Conservation (phyloP, 306 rosid species). For the Dryas octopetala region DNA sequence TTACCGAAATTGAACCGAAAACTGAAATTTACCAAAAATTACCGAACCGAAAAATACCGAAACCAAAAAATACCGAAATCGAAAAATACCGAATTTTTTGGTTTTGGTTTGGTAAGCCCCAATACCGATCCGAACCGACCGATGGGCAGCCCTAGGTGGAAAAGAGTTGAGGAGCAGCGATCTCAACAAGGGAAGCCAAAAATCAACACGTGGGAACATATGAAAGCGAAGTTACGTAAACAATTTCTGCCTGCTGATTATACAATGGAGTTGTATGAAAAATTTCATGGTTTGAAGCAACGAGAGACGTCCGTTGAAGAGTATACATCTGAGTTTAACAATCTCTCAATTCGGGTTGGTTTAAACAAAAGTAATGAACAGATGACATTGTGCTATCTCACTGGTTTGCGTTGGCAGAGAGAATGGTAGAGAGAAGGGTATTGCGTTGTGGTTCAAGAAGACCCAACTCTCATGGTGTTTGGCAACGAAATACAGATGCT, state of each 20-base stretch:
- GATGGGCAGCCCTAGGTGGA: not conserved
- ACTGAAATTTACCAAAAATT: no score
- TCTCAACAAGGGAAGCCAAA: not conserved
- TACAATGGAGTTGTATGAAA: not conserved
- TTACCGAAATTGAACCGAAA: no score
- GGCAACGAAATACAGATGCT: not conserved
- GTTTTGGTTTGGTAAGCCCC: no score
- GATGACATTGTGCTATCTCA: not conserved
- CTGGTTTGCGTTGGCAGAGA: not conserved
- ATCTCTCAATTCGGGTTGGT: not conserved
- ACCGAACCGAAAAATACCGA: no score
- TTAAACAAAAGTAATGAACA: not conserved
- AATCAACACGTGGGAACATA: not conserved
- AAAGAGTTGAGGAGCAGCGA: not conserved
- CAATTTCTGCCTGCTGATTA: not conserved
- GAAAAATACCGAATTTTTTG: no score
- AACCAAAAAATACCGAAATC: no score
- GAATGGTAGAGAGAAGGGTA: not conserved
- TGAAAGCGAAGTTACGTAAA: not conserved
- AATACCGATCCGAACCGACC: no score
- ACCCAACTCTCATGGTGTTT: not conserved
- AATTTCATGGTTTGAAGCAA: not conserved
- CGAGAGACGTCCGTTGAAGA: not conserved
- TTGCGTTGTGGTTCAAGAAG: not conserved
- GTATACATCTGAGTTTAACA: not conserved